A percentile compares a stretch with the other conserved stretches of the same genome.
Evolutionary conservation across 2,329 filamentous ascomycete genomes (phyloP).

Genomic region (Paraphaeosphaeria minitans): DNA sequence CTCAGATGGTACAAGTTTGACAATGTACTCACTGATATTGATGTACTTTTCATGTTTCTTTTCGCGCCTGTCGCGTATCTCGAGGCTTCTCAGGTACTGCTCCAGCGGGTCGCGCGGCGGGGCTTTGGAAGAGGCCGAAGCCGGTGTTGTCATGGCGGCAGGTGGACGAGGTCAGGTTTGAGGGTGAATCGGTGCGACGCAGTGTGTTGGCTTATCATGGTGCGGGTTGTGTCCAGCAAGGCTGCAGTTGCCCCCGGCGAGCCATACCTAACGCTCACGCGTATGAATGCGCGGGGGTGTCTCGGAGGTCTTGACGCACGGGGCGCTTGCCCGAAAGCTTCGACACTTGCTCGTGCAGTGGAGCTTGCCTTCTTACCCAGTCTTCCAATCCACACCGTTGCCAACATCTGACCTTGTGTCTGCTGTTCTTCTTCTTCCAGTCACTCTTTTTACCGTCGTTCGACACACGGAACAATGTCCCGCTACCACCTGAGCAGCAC

Average conservation of each 20-base stretch:
- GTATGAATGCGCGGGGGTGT: conserved; percentile 20
- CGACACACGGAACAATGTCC: conserved; percentile 26
- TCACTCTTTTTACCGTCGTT: conserved; percentile 1
- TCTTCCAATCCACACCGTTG: neutral
- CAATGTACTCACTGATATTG: conserved; percentile 69
- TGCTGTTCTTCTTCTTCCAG: conserved; percentile 1
- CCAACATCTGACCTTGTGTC: neutral
- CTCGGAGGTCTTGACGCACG: conserved; percentile 21
- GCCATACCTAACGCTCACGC: conserved; percentile 5
- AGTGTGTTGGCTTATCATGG: conserved; percentile 24
- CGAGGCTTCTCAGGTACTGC: conserved; percentile 78
- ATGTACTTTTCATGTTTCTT: conserved; percentile 70
- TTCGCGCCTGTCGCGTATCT: conserved; percentile 72
- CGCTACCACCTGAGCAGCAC: conserved; percentile 40
- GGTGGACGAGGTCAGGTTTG: conserved; percentile 12
- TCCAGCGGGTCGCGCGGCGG: conserved; percentile 69
- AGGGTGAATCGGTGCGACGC: conserved; percentile 5
- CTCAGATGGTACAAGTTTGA: neutral
- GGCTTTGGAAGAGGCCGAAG: neutral
- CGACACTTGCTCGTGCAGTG: neutral
- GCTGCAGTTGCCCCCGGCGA: conserved; percentile 17
- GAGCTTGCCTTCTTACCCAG: neutral
- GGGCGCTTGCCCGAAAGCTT: conserved; percentile 8
- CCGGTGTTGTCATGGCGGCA: conserved; percentile 52
- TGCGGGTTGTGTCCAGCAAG: conserved; percentile 20